Conservation (phyloP, 164 flowering plant species). For the Umbellularia californica region DNA sequence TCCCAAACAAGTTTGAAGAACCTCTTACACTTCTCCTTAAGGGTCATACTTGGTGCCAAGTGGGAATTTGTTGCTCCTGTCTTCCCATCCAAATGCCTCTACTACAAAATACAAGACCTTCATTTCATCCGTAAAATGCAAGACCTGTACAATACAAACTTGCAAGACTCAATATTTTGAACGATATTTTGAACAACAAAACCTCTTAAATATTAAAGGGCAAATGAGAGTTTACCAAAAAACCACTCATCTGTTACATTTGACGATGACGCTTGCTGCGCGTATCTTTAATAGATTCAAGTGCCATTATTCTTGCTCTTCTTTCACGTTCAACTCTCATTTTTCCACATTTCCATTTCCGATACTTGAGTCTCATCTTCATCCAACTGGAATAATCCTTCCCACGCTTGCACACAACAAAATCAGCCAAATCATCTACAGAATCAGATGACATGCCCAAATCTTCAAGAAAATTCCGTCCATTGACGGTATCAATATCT, state of each 20-base stretch:
- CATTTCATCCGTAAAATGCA: too few species aligned
- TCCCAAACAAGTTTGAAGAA: too few species aligned
- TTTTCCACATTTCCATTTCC: slow-evolving; percentile 36
- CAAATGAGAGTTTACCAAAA: neutral
- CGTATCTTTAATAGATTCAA: slow-evolving; percentile 8
- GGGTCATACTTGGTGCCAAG: too few species aligned
- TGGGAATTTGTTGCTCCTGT: too few species aligned
- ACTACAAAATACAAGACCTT: too few species aligned
- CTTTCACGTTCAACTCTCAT: slow-evolving; percentile 20
- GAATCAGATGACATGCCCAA: slow-evolving; percentile 23
- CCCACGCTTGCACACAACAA: slow-evolving; percentile 58
- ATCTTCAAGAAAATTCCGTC: slow-evolving; percentile 44
- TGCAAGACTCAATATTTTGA: too few species aligned
- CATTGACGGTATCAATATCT: slow-evolving; percentile 47
- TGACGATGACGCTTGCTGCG: neutral
- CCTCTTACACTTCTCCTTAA: too few species aligned
- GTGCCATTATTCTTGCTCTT: slow-evolving; percentile 26
- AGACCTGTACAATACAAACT: too few species aligned
- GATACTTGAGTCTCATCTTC: slow-evolving; percentile 35
- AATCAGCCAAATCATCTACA: slow-evolving; percentile 58
- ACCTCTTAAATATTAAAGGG: too few species aligned
- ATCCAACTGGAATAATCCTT: slow-evolving; percentile 70
- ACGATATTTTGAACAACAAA: too few species aligned
- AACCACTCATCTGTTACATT: neutral
- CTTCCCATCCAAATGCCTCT: too few species aligned